Evolutionary conservation across 257 asterid species (phyloP).

Genomic region (Salvia rosmarinus): DNA sequence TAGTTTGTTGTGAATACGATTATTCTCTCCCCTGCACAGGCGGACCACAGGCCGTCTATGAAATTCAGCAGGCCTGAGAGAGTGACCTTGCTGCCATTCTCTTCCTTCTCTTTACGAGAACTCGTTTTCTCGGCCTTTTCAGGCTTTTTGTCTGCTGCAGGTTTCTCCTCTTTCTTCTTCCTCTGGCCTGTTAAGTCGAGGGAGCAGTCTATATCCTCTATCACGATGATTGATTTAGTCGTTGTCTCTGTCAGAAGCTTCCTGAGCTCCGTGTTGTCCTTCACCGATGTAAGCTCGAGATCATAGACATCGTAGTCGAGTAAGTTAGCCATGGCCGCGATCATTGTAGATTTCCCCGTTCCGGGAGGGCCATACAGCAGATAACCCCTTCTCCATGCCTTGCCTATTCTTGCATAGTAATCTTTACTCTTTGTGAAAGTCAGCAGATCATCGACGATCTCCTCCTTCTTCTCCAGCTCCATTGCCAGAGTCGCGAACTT

Average conservation of each 20-base stretch:
- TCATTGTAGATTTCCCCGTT: constrained; percentile 50
- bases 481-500: constrained; percentile 42
- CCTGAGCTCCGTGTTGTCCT: constrained; percentile 40
- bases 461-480: constrained; percentile 41
- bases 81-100: constrained; percentile 42
- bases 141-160: constrained; percentile 25
- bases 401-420: constrained; percentile 46
- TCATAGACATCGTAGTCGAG: constrained; percentile 45
- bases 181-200: constrained; percentile 40
- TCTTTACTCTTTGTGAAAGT: constrained; percentile 42
- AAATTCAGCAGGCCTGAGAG: constrained; percentile 45
- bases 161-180: constrained; percentile 34
- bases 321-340: constrained; percentile 54
- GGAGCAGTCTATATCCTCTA: constrained; percentile 54
- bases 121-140: constrained; percentile 22
- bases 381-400: constrained; percentile 55
- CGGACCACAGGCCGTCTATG: constrained; percentile 46
- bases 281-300: constrained; percentile 47
- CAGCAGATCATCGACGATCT: constrained; percentile 41
- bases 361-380: constrained; percentile 47
- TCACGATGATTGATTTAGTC: constrained; percentile 43
- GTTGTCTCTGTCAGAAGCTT: constrained; percentile 46
- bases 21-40: constrained; percentile 47
- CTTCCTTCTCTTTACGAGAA: constrained; percentile 36
- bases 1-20: constrained; percentile 46